These are phyloP conservation scores for Camelina laxa DNA, from an alignment of 345 rosid genomes.

Conservation along the genomic window DNA sequence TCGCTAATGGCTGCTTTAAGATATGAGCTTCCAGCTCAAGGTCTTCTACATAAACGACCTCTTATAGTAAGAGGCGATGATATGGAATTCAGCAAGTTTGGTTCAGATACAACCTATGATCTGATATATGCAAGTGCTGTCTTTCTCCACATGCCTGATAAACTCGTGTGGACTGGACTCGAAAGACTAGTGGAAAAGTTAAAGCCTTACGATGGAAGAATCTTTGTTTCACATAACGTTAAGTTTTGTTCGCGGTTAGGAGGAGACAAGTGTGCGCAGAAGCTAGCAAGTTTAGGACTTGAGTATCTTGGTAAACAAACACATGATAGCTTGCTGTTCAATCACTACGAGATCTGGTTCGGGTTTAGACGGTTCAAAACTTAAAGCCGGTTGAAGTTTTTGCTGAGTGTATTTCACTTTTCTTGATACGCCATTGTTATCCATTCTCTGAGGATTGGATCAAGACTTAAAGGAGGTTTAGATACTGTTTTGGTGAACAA, in stretches of 20 bases:
- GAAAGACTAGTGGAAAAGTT: slow-evolving; percentile 73
- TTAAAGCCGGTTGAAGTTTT: slow-evolving; percentile 34
- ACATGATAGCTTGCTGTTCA: slow-evolving; percentile 89
- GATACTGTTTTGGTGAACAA: slow-evolving; percentile 9
- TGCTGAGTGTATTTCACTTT: not conserved
- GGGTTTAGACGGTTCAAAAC: slow-evolving; percentile 69
- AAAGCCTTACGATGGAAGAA: slow-evolving; percentile 78
- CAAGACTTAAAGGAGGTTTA: slow-evolving; percentile 4
- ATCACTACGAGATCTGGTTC: slow-evolving; percentile 97
- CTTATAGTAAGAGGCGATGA: slow-evolving; percentile 82
- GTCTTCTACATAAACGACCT: slow-evolving; percentile 84
- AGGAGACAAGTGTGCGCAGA: slow-evolving; percentile 73
- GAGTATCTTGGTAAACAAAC: slow-evolving; percentile 75
- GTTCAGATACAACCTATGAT: slow-evolving; percentile 64
- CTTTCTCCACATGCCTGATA: slow-evolving; percentile 96
- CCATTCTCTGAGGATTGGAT: slow-evolving; percentile 21
- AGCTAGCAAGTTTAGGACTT: slow-evolving; percentile 75
- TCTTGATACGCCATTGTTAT: slow-evolving; percentile 15
- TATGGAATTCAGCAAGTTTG: slow-evolving; percentile 87
- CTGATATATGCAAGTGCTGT: slow-evolving; percentile 96
- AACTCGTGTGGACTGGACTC: slow-evolving; percentile 91
- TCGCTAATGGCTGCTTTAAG: slow-evolving; percentile 93
- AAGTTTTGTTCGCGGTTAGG: slow-evolving; percentile 92
- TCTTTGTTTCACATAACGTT: slow-evolving; percentile 90
- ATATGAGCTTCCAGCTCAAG: slow-evolving; percentile 97